These are phyloP conservation scores for Ogataea paradorogensis DNA, from an alignment of 805 yeast genomes.

Conservation along the genomic window DNA sequence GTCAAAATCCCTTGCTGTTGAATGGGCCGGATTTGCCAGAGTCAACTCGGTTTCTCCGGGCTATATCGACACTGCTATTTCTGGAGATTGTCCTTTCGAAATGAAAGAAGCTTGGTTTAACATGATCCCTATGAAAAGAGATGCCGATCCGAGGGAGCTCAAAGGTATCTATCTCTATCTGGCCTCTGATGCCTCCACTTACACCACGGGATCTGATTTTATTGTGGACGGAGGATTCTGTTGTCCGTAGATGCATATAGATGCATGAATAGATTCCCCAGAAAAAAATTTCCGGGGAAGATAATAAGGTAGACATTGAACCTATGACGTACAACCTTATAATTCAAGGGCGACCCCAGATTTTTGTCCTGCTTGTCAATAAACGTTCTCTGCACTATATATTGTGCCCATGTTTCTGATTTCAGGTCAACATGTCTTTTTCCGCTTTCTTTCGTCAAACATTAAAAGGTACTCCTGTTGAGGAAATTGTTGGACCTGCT, in stretches of 20 bases:
- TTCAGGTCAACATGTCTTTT: background rate
- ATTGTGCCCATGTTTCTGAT: background rate
- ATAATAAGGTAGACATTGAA: slow-evolving; percentile 3
- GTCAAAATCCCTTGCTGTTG: slow-evolving; percentile 43
- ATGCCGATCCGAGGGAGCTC: slow-evolving; percentile 44
- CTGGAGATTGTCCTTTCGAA: slow-evolving; percentile 25
- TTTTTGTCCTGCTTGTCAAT: background rate
- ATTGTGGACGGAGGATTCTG: slow-evolving; percentile 43
- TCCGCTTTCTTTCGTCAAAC: background rate
- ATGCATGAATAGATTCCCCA: background rate
- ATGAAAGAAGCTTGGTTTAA: slow-evolving; percentile 27
- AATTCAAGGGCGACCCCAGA: slow-evolving; percentile 3
- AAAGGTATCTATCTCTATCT: slow-evolving; percentile 48
- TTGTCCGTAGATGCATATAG: slow-evolving; percentile 11
- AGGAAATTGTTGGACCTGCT: slow-evolving; percentile 22
- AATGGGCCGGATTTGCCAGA: slow-evolving; percentile 46
- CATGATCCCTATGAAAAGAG: slow-evolving; percentile 42
- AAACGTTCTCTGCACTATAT: background rate
- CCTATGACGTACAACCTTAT: slow-evolving; percentile 4
- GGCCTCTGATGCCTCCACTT: slow-evolving; percentile 48
- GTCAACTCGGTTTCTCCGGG: slow-evolving; percentile 50
- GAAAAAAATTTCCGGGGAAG: background rate
- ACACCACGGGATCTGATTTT: slow-evolving; percentile 46
- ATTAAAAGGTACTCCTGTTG: slow-evolving; percentile 12
- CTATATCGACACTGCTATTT: slow-evolving; percentile 44